A percentile compares a stretch with the other conserved stretches of the same genome.
These are phyloP conservation scores for Haplosporangium sp. DNA, from an alignment of 371 early-diverging fungal species.

Conservation along the genomic window DNA sequence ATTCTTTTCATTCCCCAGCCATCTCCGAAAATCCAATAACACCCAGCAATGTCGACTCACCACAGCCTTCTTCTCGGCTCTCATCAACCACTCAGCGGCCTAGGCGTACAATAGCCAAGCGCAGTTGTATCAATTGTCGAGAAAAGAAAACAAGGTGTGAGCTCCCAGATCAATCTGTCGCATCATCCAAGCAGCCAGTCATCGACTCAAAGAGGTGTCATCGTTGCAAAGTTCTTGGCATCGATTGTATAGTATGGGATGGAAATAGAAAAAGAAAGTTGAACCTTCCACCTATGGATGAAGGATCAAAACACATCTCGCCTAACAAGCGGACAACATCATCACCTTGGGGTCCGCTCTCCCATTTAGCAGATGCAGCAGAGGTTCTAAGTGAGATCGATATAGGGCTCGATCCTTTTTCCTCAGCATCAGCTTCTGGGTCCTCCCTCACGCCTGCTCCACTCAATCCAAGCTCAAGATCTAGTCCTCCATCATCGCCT, in stretches of 20 bases:
- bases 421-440: not conserved
- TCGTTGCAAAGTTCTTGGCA: constrained; percentile 28
- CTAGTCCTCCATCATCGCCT: not conserved
- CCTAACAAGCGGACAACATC: not conserved
- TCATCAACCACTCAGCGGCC: constrained; percentile 3
- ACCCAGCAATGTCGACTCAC: not conserved
- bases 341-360: constrained; percentile 12
- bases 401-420: not conserved
- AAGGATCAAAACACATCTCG: not conserved
- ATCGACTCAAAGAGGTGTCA: constrained; percentile 26
- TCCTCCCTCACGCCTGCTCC: not conserved
- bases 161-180: constrained; percentile 24
- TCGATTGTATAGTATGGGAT: constrained; percentile 42
- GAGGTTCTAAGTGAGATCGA: constrained; percentile 1
- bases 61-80: not conserved
- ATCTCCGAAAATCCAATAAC: not conserved
- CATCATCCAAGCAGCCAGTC: constrained; percentile 27
- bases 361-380: constrained; percentile 17
- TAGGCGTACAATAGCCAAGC: constrained; percentile 29
- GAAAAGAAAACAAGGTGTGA: constrained; percentile 33
- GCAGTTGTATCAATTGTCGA: constrained; percentile 31
- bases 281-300: constrained; percentile 5
- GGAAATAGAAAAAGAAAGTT: constrained; percentile 30
- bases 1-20: too few relatives aligned
- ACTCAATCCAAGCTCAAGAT: not conserved